A percentile compares a stretch with the other conserved stretches of the same genome.
phyloP scores from a whole-genome alignment of 768 basidiomycete genomes.

The Coprinopsis sp. region DNA sequence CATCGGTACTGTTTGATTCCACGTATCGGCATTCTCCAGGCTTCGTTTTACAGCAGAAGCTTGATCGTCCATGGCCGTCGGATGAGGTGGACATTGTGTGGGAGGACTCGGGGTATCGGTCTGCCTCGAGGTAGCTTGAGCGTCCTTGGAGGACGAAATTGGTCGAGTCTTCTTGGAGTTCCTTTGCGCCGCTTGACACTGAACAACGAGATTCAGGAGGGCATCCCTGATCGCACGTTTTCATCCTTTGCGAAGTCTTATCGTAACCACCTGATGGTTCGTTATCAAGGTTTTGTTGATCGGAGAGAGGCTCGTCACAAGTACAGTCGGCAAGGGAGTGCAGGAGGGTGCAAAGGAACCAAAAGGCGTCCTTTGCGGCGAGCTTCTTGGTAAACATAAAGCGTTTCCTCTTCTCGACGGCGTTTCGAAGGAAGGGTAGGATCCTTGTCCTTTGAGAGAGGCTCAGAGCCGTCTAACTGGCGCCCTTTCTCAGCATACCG shows the following conservation, averaged over 20 bases:
- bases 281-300: not conserved
- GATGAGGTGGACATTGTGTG: too few relatives aligned
- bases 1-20: not conserved
- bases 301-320: not conserved
- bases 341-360: slow-evolving; percentile 8
- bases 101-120: too few relatives aligned
- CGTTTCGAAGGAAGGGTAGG: too few relatives aligned
- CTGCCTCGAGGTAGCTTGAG: too few relatives aligned
- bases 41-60: too few relatives aligned
- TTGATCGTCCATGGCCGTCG: too few relatives aligned
- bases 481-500: too few relatives aligned
- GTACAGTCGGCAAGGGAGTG: not conserved
- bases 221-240: slow-evolving; percentile 1
- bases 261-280: not conserved
- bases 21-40: too few relatives aligned
- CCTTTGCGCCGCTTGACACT: not conserved
- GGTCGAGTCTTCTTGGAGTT: not conserved
- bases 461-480: not conserved
- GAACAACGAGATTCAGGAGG: slow-evolving; percentile 1
- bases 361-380: slow-evolving; percentile 6
- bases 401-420: too few relatives aligned
- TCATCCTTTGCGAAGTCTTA: not conserved
- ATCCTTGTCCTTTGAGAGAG: not conserved
- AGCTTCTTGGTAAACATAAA: not conserved
- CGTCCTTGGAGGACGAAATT: not conserved